Evolutionary conservation across 106 monocot genomes (phyloP).

Genomic region (Acorus calamus): DNA sequence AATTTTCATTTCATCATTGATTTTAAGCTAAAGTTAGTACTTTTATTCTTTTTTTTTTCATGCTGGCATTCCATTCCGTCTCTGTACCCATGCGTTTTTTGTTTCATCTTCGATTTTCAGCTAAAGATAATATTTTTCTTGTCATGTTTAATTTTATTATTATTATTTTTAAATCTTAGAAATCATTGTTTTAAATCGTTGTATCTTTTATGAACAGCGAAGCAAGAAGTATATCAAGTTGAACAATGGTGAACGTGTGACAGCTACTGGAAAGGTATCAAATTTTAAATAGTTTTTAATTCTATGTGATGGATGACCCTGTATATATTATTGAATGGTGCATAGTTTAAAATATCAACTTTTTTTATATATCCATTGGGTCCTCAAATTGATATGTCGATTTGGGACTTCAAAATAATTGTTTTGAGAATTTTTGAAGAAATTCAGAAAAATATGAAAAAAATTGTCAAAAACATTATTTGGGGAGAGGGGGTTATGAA

Average conservation of each 20-base stretch:
- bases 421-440: no score
- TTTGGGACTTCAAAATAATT: no score
- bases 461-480: no score
- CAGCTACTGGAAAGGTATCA: slow-evolving; percentile 89
- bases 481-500: no score
- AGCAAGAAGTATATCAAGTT: slow-evolving; percentile 89
- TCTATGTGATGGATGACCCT: background rate
- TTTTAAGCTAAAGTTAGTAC: background rate
- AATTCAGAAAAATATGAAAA: no score
- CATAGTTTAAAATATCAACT: background rate
- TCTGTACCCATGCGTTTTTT: no score
- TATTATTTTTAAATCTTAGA: background rate
- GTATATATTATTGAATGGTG: background rate
- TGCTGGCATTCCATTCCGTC: no score
- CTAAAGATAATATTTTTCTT: no score
- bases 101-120: no score
- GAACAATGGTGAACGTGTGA: slow-evolving; percentile 91
- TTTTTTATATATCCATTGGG: no score
- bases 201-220: slow-evolving; percentile 38
- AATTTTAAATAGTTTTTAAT: background rate
- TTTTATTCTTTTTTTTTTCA: background rate
- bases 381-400: no score
- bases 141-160: background rate
- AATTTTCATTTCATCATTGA: no score
- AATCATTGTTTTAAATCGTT: background rate